Base-by-base conservation (phyloP, 2,329 filamentous ascomycete genomes). In the Huntiella omanensis region DNA sequence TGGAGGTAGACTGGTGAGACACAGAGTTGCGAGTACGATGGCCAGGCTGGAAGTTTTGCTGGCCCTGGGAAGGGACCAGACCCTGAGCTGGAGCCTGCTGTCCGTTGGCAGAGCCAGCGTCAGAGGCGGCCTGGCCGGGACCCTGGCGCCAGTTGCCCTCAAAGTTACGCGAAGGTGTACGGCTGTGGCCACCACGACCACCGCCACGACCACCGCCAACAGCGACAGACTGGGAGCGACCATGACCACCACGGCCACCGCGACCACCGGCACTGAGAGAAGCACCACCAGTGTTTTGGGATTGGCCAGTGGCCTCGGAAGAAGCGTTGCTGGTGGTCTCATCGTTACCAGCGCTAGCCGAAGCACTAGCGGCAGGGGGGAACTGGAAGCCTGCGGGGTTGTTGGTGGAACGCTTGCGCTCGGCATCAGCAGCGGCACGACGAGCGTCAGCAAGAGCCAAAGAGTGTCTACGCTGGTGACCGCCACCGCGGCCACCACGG, bases 361-460 rank as follows among this genome's bases (percentile, higher is more conserved):
- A 74, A 53, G 77, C 76, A 52, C 75, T 71, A 45, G 73, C 68
- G 43, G 86, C 83, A 45, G 80, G 76, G 12, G 91, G 88, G 60
- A 98, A 98, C 60, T 94, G 87, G 64, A 96, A 98, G 49, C 79
- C 86, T 52, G 83, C 86, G n/a, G 40, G 40, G 16, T 43, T 43
- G 40, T 43, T 43, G 51, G 87, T 86, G 47, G 88, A 93, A 62
- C 87, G 75, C 67, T 95, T 95, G 69, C 94, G 88, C 65, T 98
- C 91, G 42, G 91, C 91, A 52, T 94, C 66, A 62, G 98, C 91
- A 48, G 91, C 91, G 41, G 91, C 91, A 67, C 95, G 96, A 66
- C 94, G 96, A 43, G 91, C 91, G 63, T 98, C 91, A 34, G 87
- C 84, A 53, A 98, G 69, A 52, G 87, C 91, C 53, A 98, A 70